Conservation (phyloP, 768 basidiomycete species). For the Kwoniella bestiolae region DNA sequence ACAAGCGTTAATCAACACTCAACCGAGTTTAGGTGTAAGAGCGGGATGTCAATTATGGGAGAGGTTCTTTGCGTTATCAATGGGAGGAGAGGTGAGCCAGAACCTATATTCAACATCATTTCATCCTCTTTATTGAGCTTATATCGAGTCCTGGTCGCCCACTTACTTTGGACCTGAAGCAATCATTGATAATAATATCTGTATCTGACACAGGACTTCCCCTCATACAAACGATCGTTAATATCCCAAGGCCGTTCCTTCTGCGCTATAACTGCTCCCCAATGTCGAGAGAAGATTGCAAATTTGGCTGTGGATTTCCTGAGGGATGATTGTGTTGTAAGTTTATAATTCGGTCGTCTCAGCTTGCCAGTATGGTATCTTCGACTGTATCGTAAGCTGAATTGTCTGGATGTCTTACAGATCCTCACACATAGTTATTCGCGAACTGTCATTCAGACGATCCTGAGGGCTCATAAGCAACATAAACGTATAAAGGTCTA, state of each 20-base stretch:
- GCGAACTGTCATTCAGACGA: conserved; percentile 89
- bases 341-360: conserved; percentile 27
- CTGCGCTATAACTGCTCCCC: conserved; percentile 73
- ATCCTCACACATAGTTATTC: conserved; percentile 98
- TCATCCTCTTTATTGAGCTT: too few relatives aligned
- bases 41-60: conserved; percentile 59
- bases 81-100: conserved; percentile 46
- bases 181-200: too few relatives aligned
- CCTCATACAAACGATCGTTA: conserved; percentile 79
- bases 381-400: background rate
- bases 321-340: conserved; percentile 78
- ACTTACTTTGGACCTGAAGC: too few relatives aligned
- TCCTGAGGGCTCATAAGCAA: conserved; percentile 80
- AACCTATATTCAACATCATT: background rate
- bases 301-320: conserved; percentile 88
- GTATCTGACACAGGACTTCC: conserved; percentile 67
- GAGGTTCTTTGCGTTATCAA: conserved; percentile 53
- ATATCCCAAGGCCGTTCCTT: conserved; percentile 77
- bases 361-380: background rate
- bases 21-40: conserved; percentile 54
- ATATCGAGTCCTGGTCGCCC: too few relatives aligned
- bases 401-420: too few relatives aligned
- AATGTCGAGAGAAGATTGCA: conserved; percentile 88
- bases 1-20: conserved; percentile 62
- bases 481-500: conserved; percentile 95